A percentile compares a stretch with the other conserved stretches of the same genome.
Evolutionary conservation across 345 rosid genomes (phyloP).

Genomic region (Moringa oleifera): DNA sequence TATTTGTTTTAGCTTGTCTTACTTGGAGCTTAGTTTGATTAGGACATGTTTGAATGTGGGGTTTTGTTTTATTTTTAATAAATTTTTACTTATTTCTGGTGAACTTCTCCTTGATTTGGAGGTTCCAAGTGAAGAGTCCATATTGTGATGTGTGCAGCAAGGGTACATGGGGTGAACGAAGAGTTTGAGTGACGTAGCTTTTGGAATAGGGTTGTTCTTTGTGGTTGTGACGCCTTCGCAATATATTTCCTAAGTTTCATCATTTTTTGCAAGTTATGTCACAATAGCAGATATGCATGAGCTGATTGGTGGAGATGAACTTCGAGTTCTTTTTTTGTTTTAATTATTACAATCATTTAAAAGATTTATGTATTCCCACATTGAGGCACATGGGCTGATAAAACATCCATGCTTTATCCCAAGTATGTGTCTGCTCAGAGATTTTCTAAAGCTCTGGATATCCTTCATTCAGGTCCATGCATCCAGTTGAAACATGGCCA

Average conservation of each 20-base stretch:
- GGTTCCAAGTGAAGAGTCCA: no score
- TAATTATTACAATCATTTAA: neutral
- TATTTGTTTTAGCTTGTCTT: no score
- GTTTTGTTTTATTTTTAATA: no score
- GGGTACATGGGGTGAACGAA: no score
- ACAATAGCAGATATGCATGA: neutral
- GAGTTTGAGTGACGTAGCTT: no score
- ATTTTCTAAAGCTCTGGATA: slow-evolving; percentile 72
- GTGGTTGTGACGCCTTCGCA: neutral
- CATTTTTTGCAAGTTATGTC: neutral
- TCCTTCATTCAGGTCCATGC: slow-evolving; percentile 81
- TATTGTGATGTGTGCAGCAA: no score
- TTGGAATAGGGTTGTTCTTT: no score
- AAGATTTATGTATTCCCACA: neutral
- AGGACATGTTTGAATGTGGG: no score
- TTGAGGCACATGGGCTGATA: slow-evolving; percentile 9
- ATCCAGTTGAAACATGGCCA: slow-evolving; percentile 65
- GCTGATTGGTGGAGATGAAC: neutral
- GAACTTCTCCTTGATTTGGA: no score
- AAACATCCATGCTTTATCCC: slow-evolving; percentile 12
- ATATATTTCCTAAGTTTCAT: neutral
- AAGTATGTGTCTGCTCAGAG: slow-evolving; percentile 76
- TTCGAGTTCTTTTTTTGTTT: neutral
- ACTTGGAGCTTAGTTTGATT: no score
- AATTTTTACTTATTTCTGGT: no score